Conservation (phyloP, 139 green algal genomes). For the Gonium pectorale region DNA sequence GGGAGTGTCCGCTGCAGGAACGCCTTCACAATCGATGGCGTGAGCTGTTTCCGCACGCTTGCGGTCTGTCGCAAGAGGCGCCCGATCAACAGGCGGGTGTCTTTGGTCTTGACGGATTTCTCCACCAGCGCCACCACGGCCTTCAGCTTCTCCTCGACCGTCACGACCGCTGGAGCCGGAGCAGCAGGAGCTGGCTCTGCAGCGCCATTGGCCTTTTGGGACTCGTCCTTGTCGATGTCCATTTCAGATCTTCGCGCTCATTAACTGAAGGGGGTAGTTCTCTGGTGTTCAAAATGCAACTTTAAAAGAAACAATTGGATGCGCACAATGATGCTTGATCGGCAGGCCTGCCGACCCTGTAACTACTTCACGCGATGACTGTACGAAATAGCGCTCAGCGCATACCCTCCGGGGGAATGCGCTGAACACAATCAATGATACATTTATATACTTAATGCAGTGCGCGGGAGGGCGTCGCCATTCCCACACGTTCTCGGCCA, state of each 20-base stretch:
- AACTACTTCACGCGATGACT: too few relatives aligned
- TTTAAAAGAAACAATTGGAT: too few relatives aligned
- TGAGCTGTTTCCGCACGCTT: slow-evolving; percentile 73
- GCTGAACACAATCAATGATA: too few relatives aligned
- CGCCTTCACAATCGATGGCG: slow-evolving; percentile 53
- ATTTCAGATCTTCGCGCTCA: slow-evolving; percentile 31
- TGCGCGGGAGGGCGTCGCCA: too few relatives aligned
- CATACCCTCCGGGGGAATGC: too few relatives aligned
- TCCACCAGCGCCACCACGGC: slow-evolving; percentile 71
- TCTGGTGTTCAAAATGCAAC: too few relatives aligned
- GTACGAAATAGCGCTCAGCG: too few relatives aligned
- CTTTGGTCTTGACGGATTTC: slow-evolving; percentile 85
- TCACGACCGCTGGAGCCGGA: slow-evolving; percentile 1
- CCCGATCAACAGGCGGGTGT: slow-evolving; percentile 80
- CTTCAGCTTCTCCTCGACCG: slow-evolving; percentile 50
- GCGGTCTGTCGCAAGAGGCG: slow-evolving; percentile 83
- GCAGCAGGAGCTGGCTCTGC: neutral
- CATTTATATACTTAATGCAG: too few relatives aligned
- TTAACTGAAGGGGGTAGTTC: too few relatives aligned
- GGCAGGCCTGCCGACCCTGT: too few relatives aligned
- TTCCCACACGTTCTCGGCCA: too few relatives aligned
- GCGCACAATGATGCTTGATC: too few relatives aligned
- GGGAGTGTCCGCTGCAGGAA: slow-evolving; percentile 71
- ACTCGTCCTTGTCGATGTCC: slow-evolving; percentile 37
- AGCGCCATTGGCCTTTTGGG: slow-evolving; percentile 30